Conservation (phyloP, 192 early-diverging fungal genomes). For the Lunasporangiospora selenospora region DNA sequence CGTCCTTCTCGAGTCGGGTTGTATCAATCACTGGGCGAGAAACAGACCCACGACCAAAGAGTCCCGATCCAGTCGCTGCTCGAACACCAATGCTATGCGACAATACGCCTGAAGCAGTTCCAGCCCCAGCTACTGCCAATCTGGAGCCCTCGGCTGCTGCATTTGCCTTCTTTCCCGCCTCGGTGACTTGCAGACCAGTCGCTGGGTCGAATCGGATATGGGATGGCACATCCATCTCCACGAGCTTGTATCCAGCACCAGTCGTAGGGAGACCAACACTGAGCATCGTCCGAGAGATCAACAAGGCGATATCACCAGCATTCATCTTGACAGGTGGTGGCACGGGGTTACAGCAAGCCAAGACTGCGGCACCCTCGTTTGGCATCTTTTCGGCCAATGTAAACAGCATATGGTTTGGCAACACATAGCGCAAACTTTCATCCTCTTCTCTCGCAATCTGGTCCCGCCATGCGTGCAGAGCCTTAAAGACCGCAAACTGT, state of each 20-base stretch:
- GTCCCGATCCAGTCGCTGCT: constrained; percentile 14
- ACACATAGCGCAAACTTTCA: constrained; percentile 86
- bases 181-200: constrained; percentile 39
- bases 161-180: constrained; percentile 1
- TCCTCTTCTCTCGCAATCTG: constrained; percentile 90
- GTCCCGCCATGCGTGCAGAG: constrained; percentile 94
- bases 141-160: neutral
- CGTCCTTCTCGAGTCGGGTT: too few species aligned
- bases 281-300: constrained; percentile 50
- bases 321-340: constrained; percentile 90
- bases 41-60: constrained; percentile 14
- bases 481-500: constrained; percentile 83
- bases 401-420: constrained; percentile 92
- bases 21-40: too few species aligned
- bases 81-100: too few species aligned
- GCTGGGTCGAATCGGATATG: constrained; percentile 42
- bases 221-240: constrained; percentile 24
- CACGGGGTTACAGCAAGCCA: constrained; percentile 78
- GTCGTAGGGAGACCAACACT: constrained; percentile 7
- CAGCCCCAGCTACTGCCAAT: too few species aligned
- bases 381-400: constrained; percentile 78
- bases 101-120: too few species aligned
- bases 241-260: constrained; percentile 15
- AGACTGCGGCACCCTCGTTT: constrained; percentile 64
- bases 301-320: constrained; percentile 71